Evolutionary conservation across 2,329 filamentous ascomycete genomes (phyloP).

Genomic region (Coleophoma eucalyptorum): DNA sequence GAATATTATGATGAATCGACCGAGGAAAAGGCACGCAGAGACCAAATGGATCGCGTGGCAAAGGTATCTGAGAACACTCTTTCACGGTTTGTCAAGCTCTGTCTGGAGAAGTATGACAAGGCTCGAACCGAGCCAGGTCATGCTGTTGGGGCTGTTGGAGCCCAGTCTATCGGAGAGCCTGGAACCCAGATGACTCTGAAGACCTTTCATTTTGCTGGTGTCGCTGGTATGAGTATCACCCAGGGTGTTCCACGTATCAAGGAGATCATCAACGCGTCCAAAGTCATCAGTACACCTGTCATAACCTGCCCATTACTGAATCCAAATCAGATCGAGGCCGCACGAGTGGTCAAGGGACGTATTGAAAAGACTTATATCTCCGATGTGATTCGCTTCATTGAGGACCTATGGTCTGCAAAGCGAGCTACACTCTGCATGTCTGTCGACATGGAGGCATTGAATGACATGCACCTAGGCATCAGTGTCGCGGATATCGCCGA

Average conservation of each 20-base stretch:
- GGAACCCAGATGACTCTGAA: conserved; percentile 99
- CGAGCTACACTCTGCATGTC: conserved; percentile 75
- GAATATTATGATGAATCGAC: conserved; percentile 23
- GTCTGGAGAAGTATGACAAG: conserved; percentile 84
- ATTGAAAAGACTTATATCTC: conserved; percentile 93
- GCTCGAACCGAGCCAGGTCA: conserved; percentile 93
- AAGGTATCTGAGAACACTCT: conserved; percentile 79
- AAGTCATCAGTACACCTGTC: conserved; percentile 88
- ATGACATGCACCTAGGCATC: conserved; percentile 79
- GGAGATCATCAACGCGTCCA: conserved; percentile 99
- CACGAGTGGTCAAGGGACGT: conserved; percentile 85
- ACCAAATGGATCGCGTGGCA: conserved; percentile 62
- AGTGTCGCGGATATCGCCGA: conserved; percentile 67
- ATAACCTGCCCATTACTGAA: conserved; percentile 84
- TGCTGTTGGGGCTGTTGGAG: conserved; percentile 91
- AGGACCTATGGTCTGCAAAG: conserved; percentile 82
- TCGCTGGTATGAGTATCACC: conserved; percentile 98
- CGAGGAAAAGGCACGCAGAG: conserved; percentile 22
- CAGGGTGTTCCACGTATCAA: conserved; percentile 99
- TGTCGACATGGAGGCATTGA: conserved; percentile 75
- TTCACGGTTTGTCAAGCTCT: conserved; percentile 72
- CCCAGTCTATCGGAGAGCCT: conserved; percentile 96
- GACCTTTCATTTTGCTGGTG: conserved; percentile 99
- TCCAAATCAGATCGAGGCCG: conserved; percentile 69
- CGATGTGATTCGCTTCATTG: conserved; percentile 76